These are phyloP conservation scores for Verticillium isaacii DNA, from an alignment of 2,329 filamentous ascomycete genomes.

Conservation along the genomic window DNA sequence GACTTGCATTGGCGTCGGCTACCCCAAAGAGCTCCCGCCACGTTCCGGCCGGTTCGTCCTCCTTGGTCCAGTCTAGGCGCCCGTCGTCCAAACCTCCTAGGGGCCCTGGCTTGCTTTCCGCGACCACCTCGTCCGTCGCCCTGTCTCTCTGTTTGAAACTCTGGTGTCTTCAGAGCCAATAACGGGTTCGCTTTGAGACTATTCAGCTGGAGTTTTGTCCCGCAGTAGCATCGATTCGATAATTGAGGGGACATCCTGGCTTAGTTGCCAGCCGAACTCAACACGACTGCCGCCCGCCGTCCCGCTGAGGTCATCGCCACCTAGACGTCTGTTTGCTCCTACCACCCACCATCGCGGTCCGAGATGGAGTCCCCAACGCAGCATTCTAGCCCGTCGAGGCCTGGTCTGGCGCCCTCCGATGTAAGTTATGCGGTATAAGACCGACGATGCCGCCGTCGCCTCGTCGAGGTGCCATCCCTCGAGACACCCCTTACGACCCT, in stretches of 20 bases:
- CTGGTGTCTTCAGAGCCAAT: not conserved
- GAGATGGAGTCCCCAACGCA: not conserved
- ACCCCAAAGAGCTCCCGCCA: not conserved
- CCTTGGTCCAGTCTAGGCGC: not conserved
- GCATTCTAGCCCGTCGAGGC: not conserved
- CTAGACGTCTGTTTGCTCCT: not conserved
- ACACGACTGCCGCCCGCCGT: not conserved
- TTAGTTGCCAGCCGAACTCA: not conserved
- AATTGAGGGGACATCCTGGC: not conserved
- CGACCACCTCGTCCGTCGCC: not conserved
- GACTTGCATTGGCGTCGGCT: not conserved
- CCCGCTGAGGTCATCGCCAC: not conserved
- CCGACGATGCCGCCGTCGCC: not conserved
- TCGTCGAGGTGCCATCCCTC: not conserved
- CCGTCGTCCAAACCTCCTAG: not conserved
- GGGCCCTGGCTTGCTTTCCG: not conserved
- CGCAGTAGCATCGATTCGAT: not conserved
- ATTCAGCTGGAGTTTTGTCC: not conserved
- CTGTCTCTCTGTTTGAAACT: not conserved
- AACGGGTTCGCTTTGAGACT: not conserved
- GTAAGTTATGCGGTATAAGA: slow-evolving; percentile 3
- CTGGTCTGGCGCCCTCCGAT: not conserved
- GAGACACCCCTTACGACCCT: not conserved
- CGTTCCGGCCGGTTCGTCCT: not conserved
- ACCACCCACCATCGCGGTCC: not conserved